Evolutionary conservation across 169 alveolate species (phyloP).

Genomic region (Eimeria maxima): DNA sequence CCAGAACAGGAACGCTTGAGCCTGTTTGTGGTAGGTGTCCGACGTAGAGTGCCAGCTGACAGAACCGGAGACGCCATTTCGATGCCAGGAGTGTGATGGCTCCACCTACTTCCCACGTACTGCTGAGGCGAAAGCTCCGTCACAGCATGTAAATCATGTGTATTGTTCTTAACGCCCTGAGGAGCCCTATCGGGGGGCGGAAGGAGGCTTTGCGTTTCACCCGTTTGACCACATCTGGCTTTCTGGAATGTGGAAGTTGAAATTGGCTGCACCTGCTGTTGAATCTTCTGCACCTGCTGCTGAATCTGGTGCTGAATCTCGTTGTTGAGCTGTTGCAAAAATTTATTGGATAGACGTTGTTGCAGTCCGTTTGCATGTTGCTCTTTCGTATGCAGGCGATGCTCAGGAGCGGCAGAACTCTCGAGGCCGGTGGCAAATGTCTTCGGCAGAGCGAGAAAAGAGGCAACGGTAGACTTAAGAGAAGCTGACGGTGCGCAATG

Average conservation of each 20-base stretch:
- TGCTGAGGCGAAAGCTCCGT: not conserved
- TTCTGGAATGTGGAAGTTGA: not conserved
- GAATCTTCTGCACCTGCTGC: constrained; percentile 13
- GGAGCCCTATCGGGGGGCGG: not conserved
- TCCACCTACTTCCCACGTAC: not conserved
- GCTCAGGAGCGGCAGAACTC: not conserved
- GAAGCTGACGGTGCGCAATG: not conserved
- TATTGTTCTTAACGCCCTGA: not conserved
- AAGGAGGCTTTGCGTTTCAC: not conserved
- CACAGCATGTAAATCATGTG: not conserved
- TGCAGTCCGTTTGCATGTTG: constrained; percentile 2
- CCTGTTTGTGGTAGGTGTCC: not conserved
- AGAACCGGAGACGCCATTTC: not conserved
- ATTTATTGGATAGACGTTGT: not conserved
- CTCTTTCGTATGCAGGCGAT: not conserved
- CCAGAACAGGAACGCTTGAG: constrained; percentile 62
- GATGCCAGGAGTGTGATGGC: not conserved
- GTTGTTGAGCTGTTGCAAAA: constrained; percentile 54
- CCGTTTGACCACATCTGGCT: not conserved
- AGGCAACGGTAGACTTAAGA: not conserved
- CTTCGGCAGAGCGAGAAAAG: not conserved
- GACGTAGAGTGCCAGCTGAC: not conserved
- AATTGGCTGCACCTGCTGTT: constrained; percentile 31
- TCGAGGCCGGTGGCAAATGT: not conserved
- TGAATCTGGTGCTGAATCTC: constrained; percentile 9